These are phyloP conservation scores for Trichomonas tenax DNA, from an alignment of 208 protist genomes.

Conservation along the genomic window DNA sequence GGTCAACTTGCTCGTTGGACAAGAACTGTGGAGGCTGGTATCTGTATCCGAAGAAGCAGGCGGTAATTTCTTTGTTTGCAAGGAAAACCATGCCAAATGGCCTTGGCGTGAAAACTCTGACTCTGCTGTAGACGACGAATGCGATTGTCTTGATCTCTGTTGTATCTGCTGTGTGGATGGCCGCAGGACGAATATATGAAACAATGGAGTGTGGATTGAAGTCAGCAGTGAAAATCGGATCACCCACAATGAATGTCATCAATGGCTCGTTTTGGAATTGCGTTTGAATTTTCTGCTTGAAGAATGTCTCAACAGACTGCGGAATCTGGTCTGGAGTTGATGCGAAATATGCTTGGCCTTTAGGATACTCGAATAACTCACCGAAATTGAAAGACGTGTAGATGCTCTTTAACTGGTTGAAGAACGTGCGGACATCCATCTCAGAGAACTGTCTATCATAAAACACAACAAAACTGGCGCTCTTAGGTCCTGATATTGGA, in stretches of 20 bases:
- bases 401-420: neutral
- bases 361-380: neutral
- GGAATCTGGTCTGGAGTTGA: neutral
- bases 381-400: neutral
- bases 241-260: neutral
- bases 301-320: neutral
- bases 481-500: neutral
- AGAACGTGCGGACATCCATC: neutral
- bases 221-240: neutral
- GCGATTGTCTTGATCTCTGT: neutral
- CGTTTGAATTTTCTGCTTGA: neutral
- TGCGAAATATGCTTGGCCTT: too few relatives aligned
- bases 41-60: neutral
- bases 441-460: neutral
- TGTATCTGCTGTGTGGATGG: neutral
- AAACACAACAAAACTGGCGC: neutral
- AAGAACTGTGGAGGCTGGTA: neutral
- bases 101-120: neutral
- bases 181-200: neutral
- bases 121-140: neutral
- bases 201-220: constrained; percentile 5
- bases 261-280: neutral
- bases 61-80: neutral
- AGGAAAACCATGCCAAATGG: neutral
- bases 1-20: neutral